Percentiles rank a stretch among this genome's conserved stretches.
phyloP scores from a whole-genome alignment of 2,329 filamentous ascomycete species.

The Claviceps africana region DNA sequence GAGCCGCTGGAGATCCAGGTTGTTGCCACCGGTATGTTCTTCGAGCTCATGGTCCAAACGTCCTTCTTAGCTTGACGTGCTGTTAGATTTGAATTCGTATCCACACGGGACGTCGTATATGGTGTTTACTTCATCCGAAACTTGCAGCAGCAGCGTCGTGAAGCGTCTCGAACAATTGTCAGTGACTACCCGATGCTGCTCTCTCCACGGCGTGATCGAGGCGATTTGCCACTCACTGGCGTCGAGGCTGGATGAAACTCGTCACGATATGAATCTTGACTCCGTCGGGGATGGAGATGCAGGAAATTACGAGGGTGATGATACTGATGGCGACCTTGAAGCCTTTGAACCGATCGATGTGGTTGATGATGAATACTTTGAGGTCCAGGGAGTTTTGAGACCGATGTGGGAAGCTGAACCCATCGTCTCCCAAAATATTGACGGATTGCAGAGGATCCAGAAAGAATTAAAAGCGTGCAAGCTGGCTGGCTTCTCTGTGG shows the following conservation, averaged over 20 bases:
- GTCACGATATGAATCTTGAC: not conserved
- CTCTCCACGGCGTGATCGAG: slow-evolving; percentile 5
- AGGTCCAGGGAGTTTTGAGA: not conserved
- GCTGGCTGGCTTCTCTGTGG: slow-evolving; percentile 55
- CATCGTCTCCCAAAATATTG: not conserved
- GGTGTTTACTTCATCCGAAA: slow-evolving; percentile 28
- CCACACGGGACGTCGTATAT: slow-evolving; percentile 25
- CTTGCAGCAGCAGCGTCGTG: slow-evolving; percentile 20
- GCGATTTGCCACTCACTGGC: not conserved
- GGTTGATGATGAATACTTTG: slow-evolving; percentile 4
- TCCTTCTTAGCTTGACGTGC: not conserved
- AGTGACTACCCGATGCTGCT: slow-evolving; percentile 9
- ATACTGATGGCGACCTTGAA: not conserved
- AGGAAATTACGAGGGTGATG: not conserved
- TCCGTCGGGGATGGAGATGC: not conserved
- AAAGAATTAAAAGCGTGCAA: slow-evolving; percentile 38
- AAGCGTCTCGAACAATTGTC: slow-evolving; percentile 28
- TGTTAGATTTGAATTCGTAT: slow-evolving; percentile 22
- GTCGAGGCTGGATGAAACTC: not conserved
- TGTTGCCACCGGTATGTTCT: slow-evolving; percentile 20
- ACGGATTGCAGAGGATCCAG: slow-evolving; percentile 1
- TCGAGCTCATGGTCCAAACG: slow-evolving; percentile 4
- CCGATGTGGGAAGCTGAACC: not conserved
- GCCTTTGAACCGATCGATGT: not conserved
- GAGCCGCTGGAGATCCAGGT: slow-evolving; percentile 23